These are phyloP conservation scores for Hericium coralloides DNA, from an alignment of 768 basidiomycete genomes.

Conservation along the genomic window DNA sequence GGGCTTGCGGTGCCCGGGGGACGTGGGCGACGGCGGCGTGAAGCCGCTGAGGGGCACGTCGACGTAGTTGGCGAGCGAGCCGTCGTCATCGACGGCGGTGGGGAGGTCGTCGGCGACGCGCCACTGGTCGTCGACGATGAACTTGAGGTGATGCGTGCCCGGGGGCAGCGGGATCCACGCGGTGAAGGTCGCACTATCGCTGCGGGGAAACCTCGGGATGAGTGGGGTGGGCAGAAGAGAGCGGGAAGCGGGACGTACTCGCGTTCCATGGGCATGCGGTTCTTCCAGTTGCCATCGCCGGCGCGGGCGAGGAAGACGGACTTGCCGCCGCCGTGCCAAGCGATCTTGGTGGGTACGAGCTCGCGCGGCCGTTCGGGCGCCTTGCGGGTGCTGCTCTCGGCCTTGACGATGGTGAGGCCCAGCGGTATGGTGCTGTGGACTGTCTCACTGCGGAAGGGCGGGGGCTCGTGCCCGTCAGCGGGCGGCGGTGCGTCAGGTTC, in stretches of 20 bases:
- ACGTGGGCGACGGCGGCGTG: conserved; percentile 16
- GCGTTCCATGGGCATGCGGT: conserved; percentile 52
- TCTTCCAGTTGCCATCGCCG: conserved; percentile 71
- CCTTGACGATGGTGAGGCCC: conserved; percentile 32
- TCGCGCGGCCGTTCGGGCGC: conserved; percentile 21
- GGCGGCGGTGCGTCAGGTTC: conserved; percentile 21
- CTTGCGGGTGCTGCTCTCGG: conserved; percentile 24
- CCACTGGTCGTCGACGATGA: conserved; percentile 89
- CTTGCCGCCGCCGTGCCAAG: conserved; percentile 55
- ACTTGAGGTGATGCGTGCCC: conserved; percentile 90
- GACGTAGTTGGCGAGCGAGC: conserved; percentile 90
- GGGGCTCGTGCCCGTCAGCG: conserved; percentile 9
- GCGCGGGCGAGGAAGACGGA: conserved; percentile 62
- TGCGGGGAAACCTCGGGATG: conserved; percentile 10
- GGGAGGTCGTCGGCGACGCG: conserved; percentile 72
- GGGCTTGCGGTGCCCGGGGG: background rate
- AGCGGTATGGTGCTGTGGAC: conserved; percentile 58
- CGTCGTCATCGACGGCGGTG: conserved; percentile 89
- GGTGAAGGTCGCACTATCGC: conserved; percentile 28
- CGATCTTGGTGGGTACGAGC: conserved; percentile 30
- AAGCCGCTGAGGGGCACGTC: conserved; percentile 38
- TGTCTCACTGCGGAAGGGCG: conserved; percentile 57
- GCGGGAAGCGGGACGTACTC: conserved; percentile 36
- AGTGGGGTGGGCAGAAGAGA: conserved; percentile 9
- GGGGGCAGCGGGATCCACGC: conserved; percentile 54